Base-by-base conservation (phyloP, 257 asterid genomes). In the Hygrophila difformis region DNA sequence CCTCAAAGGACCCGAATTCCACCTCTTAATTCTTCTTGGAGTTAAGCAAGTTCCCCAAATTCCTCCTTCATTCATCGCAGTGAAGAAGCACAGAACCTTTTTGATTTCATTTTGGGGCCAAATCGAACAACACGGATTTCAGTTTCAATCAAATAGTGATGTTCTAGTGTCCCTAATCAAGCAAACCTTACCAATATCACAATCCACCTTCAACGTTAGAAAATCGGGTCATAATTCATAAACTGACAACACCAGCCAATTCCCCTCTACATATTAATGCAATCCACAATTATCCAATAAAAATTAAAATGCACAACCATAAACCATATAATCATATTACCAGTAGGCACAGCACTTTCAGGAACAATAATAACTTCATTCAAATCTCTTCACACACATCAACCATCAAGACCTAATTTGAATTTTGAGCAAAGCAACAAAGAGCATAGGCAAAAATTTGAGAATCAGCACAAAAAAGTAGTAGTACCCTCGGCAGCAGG, bases 401-500 rank as follows among this genome's bases (percentile, higher is more conserved):
- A n/a, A n/a, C n/a, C n/a, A n/a, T n/a, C n/a, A 11, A 53, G 11
- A 16, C 42, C 15, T 1, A 59, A 47, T 49, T 26, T 26, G 7
- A 26, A 26, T 5, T 26, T 5, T 8, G 4, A 3, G 31, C 31
- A 26, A 0, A 26, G 31, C 1, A 8, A 0, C 7, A 26, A 26
- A 26, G 31, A 26, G 8, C 31, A 26, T 8, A 26, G 31, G 8
- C 7, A 26, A 26, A 26, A 3, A 5, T 26, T 26, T 26, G 31
- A 8, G 31, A 5, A 1, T 26, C 31, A 26, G 31, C 7, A 26
- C 4, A 8, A 5, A 26, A 26, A 26, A 26, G 31, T 0, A 3
- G 31, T 8, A 26, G 31, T 81, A 87, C 97, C 87, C 70, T 37
- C 74, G 77, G 39, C 97, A 87, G 57, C 97, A 87, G 59, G 74